Conservation (phyloP, 2,329 filamentous ascomycete species). For the Amesomyces nigricolor region DNA sequence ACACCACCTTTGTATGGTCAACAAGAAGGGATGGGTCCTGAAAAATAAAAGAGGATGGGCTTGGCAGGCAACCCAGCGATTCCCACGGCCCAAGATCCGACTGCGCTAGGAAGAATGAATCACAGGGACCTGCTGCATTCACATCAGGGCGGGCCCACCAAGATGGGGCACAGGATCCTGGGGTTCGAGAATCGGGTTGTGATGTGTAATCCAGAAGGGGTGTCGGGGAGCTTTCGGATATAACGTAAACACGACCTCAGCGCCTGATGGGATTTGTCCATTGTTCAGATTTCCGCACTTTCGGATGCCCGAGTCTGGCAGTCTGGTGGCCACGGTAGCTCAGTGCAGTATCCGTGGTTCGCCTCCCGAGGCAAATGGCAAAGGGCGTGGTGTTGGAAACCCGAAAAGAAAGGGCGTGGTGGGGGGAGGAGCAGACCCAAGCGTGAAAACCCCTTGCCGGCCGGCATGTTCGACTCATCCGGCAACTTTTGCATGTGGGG, state of each 20-base stretch:
- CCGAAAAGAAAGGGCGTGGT: neutral
- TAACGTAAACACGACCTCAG: neutral
- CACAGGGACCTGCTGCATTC: neutral
- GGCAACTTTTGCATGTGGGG: slow-evolving; percentile 5
- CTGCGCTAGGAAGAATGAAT: neutral
- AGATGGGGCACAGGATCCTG: slow-evolving; percentile 1
- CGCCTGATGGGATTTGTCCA: neutral
- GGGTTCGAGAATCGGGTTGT: neutral
- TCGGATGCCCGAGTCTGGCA: too few relatives aligned
- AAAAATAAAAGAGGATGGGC: neutral
- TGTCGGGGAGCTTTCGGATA: too few relatives aligned
- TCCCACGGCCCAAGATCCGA: slow-evolving; percentile 15
- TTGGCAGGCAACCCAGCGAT: slow-evolving; percentile 12
- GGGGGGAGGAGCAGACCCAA: neutral
- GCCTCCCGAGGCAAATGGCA: too few relatives aligned
- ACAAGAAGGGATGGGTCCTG: neutral
- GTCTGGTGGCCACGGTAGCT: too few relatives aligned
- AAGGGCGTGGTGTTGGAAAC: neutral
- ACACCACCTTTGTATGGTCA: neutral
- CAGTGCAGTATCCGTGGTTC: too few relatives aligned
- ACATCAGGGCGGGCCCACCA: slow-evolving; percentile 7
- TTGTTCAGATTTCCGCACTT: too few relatives aligned
- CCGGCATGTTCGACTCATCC: slow-evolving; percentile 4
- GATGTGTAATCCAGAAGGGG: neutral
- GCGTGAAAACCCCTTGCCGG: neutral